Percentiles rank a stretch among this genome's conserved stretches.
phyloP scores from a whole-genome alignment of 768 basidiomycete genomes.

The Tremella mesenterica region DNA sequence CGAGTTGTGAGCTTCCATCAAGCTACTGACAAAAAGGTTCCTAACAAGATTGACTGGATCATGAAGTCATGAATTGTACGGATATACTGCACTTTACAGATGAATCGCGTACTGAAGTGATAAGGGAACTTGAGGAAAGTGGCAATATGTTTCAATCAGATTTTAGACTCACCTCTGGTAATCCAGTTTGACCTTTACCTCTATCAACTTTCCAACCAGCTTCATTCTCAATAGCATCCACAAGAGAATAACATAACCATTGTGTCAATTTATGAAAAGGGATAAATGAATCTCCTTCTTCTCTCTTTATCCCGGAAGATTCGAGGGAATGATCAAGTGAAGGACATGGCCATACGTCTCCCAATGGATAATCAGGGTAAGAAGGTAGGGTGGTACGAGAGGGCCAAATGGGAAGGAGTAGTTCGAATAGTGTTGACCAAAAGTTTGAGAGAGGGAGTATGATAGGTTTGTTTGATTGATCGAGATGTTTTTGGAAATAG shows the following conservation, averaged over 20 bases:
- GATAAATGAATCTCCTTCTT: constrained; percentile 63
- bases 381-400: constrained; percentile 55
- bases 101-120: too few species aligned
- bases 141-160: too few species aligned
- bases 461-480: constrained; percentile 30
- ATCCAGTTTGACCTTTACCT: constrained; percentile 73
- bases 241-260: constrained; percentile 84
- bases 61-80: too few species aligned
- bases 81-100: too few species aligned
- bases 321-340: constrained; percentile 44
- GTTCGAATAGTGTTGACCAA: constrained; percentile 73
- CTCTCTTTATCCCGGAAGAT: constrained; percentile 10
- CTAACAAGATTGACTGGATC: background rate
- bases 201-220: constrained; percentile 76
- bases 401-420: constrained; percentile 84
- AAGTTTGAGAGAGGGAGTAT: constrained; percentile 62
- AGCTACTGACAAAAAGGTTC: too few species aligned
- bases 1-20: too few species aligned
- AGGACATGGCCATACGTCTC: constrained; percentile 87
- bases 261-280: constrained; percentile 94
- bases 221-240: constrained; percentile 70
- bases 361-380: constrained; percentile 56
- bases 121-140: too few species aligned
- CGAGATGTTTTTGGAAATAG: constrained; percentile 10
- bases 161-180: constrained; percentile 56